Evolutionary conservation across 176 grass and related monocot species (phyloP).

Genomic region (barley (Hordeum vulgare)): MorexV3_pseudomolecules_assembly NC_058524.1:525400644-525401143

Average conservation of each 20-base stretch:
- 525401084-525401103: no score
- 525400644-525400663: background rate
- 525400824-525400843: slow-evolving; percentile 10
- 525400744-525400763: background rate
- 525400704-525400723: background rate
- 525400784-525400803: background rate
- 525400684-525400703: background rate
- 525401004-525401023: background rate
- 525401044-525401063: background rate
- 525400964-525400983: background rate
- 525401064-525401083: no score
- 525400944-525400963: background rate
- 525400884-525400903: slow-evolving; percentile 3
- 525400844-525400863: slow-evolving; percentile 1
- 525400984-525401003: background rate
- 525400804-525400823: no score
- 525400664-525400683: background rate
- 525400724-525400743: background rate
- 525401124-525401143: no score
- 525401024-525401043: background rate
- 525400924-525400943: background rate
- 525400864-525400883: slow-evolving; percentile 3
- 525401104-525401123: no score
- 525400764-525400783: background rate
- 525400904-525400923: background rate